Percentiles rank a stretch among this genome's conserved stretches.
Evolutionary conservation across 176 grass and related monocot species (phyloP).

Genomic region (Rhynchospora pubera): DNA sequence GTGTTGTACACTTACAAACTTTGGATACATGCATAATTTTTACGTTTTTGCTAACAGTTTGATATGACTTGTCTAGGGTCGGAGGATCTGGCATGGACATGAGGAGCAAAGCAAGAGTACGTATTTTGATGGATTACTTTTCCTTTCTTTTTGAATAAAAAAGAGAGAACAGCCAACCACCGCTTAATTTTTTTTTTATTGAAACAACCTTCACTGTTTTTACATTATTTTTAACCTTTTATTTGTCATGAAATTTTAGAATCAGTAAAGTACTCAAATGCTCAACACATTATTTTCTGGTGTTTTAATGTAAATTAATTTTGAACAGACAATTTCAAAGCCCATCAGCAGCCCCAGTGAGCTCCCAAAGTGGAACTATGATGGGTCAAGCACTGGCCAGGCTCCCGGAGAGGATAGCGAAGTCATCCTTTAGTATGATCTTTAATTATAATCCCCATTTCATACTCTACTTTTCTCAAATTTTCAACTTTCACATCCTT

Average conservation of each 20-base stretch:
- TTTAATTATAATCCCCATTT: not conserved
- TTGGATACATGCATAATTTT: too few species aligned
- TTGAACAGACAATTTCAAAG: conserved; percentile 52
- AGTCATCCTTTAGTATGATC: conserved; percentile 68
- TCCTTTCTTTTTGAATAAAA: not conserved
- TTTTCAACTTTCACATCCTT: not conserved
- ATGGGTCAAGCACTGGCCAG: conserved; percentile 93
- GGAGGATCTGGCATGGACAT: conserved; percentile 82
- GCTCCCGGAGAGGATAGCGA: conserved; percentile 74
- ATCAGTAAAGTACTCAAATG: not conserved
- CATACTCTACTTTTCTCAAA: not conserved
- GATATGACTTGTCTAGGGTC: conserved; percentile 40
- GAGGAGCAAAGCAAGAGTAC: conserved; percentile 88
- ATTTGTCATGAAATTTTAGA: not conserved
- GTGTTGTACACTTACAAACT: not conserved
- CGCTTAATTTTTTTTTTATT: too few species aligned
- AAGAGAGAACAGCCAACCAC: too few species aligned
- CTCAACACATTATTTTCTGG: not conserved
- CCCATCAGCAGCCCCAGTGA: conserved; percentile 61
- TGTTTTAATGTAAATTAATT: conserved; percentile 2
- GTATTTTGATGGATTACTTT: not conserved
- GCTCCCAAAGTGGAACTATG: conserved; percentile 98
- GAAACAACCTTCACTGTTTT: too few species aligned
- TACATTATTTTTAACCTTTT: not conserved
- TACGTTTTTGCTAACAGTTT: not conserved